phyloP scores from a whole-genome alignment of 352 stramenopile genomes.

The Peronospora farinosa region DNA sequence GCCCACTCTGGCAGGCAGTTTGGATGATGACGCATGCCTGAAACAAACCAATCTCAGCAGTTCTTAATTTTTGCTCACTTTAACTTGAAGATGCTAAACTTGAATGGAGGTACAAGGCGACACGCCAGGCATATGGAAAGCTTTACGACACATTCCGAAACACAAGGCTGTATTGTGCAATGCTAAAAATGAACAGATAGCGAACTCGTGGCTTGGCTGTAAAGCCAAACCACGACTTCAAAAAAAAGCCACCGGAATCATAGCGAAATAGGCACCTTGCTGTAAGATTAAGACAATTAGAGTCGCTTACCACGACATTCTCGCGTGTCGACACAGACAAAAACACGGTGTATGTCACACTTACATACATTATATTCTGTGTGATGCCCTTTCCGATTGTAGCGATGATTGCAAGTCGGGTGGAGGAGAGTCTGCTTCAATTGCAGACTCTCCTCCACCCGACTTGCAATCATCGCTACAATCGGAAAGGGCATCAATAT shows the following conservation, averaged over 20 bases:
- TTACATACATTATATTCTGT: slow-evolving; percentile 74
- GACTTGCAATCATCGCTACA: slow-evolving; percentile 39
- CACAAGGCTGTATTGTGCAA: slow-evolving; percentile 68
- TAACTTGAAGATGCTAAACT: slow-evolving; percentile 83
- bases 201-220: slow-evolving; percentile 51
- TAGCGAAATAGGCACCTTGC: slow-evolving; percentile 48
- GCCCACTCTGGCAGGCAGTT: slow-evolving; percentile 60
- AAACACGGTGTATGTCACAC: slow-evolving; percentile 82
- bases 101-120: slow-evolving; percentile 67
- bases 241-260: slow-evolving; percentile 54
- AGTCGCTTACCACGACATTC: slow-evolving; percentile 55
- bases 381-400: slow-evolving; percentile 27
- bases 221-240: neutral
- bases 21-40: slow-evolving; percentile 83
- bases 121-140: slow-evolving; percentile 83
- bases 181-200: slow-evolving; percentile 57
- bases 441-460: slow-evolving; percentile 4
- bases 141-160: slow-evolving; percentile 51
- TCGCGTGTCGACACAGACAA: slow-evolving; percentile 59
- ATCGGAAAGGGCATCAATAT: slow-evolving; percentile 54
- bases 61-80: slow-evolving; percentile 79
- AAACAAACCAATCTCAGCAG: slow-evolving; percentile 62
- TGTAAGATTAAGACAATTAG: slow-evolving; percentile 65
- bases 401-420: slow-evolving; percentile 36
- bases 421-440: slow-evolving; percentile 1